Evolutionary conservation across 2,329 filamentous ascomycete genomes (phyloP).

Genomic region (Chalaropsis thielavioides): DNA sequence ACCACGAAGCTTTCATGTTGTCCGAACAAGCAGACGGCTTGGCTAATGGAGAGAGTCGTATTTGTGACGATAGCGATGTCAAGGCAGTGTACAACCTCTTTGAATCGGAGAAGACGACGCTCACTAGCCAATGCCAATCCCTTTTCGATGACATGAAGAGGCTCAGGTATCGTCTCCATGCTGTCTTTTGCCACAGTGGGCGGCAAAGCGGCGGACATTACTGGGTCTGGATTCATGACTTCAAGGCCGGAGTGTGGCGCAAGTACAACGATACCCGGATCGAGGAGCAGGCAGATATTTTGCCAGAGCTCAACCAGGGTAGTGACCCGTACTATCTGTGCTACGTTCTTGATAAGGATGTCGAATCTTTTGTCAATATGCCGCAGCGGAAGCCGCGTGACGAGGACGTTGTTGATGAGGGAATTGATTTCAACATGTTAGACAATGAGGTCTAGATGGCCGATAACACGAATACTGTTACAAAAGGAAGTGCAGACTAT

Average conservation of each 20-base stretch:
- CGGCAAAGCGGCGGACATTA: slow-evolving; percentile 69
- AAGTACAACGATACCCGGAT: slow-evolving; percentile 88
- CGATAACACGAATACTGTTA: not conserved
- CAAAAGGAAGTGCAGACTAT: not conserved
- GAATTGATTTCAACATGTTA: slow-evolving; percentile 8
- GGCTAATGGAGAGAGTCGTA: not conserved
- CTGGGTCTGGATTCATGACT: slow-evolving; percentile 93
- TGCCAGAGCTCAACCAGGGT: slow-evolving; percentile 48
- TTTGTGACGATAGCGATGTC: not conserved
- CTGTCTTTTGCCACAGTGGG: slow-evolving; percentile 83
- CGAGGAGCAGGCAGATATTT: slow-evolving; percentile 50
- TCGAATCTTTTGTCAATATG: slow-evolving; percentile 37
- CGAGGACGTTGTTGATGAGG: slow-evolving; percentile 3
- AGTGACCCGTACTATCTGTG: slow-evolving; percentile 75
- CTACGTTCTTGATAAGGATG: slow-evolving; percentile 58
- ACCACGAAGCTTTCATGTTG: not conserved
- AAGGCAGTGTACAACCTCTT: slow-evolving; percentile 19
- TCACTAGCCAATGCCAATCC: slow-evolving; percentile 24
- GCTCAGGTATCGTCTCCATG: slow-evolving; percentile 69
- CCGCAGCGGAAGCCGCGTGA: slow-evolving; percentile 26
- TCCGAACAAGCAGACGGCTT: not conserved
- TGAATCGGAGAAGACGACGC: slow-evolving; percentile 28
- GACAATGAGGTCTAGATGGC: slow-evolving; percentile 13
- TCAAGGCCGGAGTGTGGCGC: slow-evolving; percentile 62
- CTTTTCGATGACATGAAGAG: slow-evolving; percentile 51